These are phyloP conservation scores for Penicillium sp. DNA, from an alignment of 2,329 filamentous ascomycete species.

Conservation along the genomic window DNA sequence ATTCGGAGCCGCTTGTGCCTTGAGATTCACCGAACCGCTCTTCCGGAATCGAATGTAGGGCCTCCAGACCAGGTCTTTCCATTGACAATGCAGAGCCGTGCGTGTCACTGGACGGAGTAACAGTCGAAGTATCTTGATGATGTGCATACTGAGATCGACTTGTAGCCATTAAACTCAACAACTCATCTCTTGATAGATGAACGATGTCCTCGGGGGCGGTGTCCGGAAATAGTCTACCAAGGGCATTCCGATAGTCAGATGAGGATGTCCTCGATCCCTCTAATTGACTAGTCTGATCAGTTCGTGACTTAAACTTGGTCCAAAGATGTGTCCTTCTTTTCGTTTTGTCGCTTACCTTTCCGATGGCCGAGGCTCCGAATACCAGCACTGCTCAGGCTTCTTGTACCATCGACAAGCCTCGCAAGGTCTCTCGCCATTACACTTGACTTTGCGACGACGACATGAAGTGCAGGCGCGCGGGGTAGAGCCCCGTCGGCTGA, in stretches of 20 bases:
- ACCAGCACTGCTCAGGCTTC: constrained; percentile 69
- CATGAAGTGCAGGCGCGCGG: constrained; percentile 64
- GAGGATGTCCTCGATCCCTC: constrained; percentile 4
- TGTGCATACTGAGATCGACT: constrained; percentile 31
- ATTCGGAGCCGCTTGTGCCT: constrained; percentile 47
- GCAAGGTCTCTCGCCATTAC: constrained; percentile 72
- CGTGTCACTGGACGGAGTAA: constrained; percentile 41
- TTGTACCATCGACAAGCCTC: constrained; percentile 75
- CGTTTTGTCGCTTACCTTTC: constrained; percentile 61
- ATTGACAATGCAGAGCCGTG: constrained; percentile 31
- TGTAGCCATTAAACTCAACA: constrained; percentile 52
- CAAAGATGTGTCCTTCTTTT: background rate
- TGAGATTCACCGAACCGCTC: constrained; percentile 46
- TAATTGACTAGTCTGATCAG: constrained; percentile 9
- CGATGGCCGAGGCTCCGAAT: constrained; percentile 74
- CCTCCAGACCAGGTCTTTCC: constrained; percentile 50
- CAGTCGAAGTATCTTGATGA: constrained; percentile 36
- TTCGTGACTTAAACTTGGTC: background rate
- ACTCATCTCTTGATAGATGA: constrained; percentile 54
- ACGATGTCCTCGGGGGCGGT: constrained; percentile 50
- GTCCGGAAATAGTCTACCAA: constrained; percentile 60
- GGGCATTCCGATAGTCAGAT: constrained; percentile 55
- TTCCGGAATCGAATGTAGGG: constrained; percentile 67
- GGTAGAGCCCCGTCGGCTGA: constrained; percentile 6
- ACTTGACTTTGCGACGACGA: constrained; percentile 73